A percentile compares a stretch with the other conserved stretches of the same genome.
Conservation (phyloP, 805 yeast species). For the Kluyveromyces aestuarii region DNA sequence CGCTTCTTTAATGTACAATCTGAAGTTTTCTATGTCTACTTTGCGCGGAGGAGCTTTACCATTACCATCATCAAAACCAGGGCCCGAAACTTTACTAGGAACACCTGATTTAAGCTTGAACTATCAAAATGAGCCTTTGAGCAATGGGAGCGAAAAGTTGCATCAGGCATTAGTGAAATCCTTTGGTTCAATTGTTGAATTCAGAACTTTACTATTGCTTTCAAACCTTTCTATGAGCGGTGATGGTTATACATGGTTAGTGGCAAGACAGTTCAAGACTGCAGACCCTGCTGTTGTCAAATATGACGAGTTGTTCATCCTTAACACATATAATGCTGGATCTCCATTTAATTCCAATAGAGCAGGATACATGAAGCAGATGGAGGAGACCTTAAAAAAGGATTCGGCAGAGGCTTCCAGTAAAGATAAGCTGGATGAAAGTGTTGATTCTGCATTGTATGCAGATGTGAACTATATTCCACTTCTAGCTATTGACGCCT, state of each 20-base stretch:
- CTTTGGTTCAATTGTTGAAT: conserved; percentile 72
- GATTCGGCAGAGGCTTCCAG: conserved; percentile 1
- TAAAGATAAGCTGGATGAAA: conserved; percentile 9
- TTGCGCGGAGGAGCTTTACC: conserved; percentile 19
- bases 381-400: conserved; percentile 5
- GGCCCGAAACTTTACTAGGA: conserved; percentile 30
- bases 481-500: conserved; percentile 59
- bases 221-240: conserved; percentile 72
- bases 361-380: conserved; percentile 32
- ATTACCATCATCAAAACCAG: conserved; percentile 11
- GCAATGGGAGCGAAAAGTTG: conserved; percentile 28
- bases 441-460: conserved; percentile 33
- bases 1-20: conserved; percentile 33
- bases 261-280: conserved; percentile 38
- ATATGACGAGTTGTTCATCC: conserved; percentile 47
- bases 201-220: conserved; percentile 58
- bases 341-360: conserved; percentile 61
- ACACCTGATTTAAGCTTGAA: conserved; percentile 32
- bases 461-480: conserved; percentile 37
- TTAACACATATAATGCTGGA: conserved; percentile 87
- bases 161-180: conserved; percentile 43
- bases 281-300: conserved; percentile 13
- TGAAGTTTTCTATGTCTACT: conserved; percentile 30
- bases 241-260: conserved; percentile 86
- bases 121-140: conserved; percentile 26